Base-by-base conservation (phyloP, 1,284 basidiomycete species). In the Fomitopsis schrenkii region DNA sequence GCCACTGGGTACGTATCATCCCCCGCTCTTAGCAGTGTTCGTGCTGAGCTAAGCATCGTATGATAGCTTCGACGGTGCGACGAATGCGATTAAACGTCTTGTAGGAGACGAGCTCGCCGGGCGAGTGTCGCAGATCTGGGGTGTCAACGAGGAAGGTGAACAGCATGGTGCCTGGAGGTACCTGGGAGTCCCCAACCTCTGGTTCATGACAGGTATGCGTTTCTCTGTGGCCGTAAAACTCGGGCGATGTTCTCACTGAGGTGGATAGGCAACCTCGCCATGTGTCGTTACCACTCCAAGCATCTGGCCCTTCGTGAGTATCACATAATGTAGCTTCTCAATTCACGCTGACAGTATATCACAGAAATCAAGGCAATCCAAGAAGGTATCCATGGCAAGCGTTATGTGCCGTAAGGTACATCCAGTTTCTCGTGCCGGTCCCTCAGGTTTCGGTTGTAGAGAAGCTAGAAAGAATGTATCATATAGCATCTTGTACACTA, bases 311-410 rank as follows among this genome's bases (percentile, higher is more conserved):
- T 88, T n/a, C 83, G 83, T 84, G 66, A 71, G 83, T 79, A 26
- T 28, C 60, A 58, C 46, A 41, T 59, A 48, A 58, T 59, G 30
- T 15, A 30, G 52, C 4, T 45, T 10, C 10, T 45, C 10, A 1
- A 28, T 19, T 57, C 33, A 33, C 62, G 59, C 55, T 41, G 26
- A 55, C 41, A 17, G 45, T 35, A 35, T 55, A 61, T 5, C 56
- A 33, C 64, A 83, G 82, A 84, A 71, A 86, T 88, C 68, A 82
- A 87, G 66, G 84, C 83, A 5, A 81, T 83, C 63, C 80, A 84
- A 66, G 81, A 83, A 64, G 80, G 79, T 1, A 62, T 81, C 8
- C 82, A 83, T 63, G 80, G 79, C 8, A 73, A 75, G 57, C 73
- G 82, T 59, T 84, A 81, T 62, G 64, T 66, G n/a, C 53, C 42